A percentile compares a stretch with the other conserved stretches of the same genome.
Conservation (phyloP, 805 yeast species). For the Vanderwaltozyma yarrowii region DNA sequence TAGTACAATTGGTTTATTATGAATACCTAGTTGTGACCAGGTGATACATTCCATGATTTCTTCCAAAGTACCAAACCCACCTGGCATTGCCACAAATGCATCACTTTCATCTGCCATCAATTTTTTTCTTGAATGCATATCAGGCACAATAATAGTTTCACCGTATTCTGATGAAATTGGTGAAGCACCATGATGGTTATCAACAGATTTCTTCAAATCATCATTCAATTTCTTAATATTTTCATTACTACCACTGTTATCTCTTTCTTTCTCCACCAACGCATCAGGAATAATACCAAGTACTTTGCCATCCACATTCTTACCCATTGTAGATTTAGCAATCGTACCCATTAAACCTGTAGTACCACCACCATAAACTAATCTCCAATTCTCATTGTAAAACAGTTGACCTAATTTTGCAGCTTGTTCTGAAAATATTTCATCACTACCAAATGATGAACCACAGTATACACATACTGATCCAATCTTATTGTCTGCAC, state of each 20-base stretch:
- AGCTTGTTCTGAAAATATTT: slow-evolving; percentile 43
- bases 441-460: slow-evolving; percentile 57
- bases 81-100: slow-evolving; percentile 84
- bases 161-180: slow-evolving; percentile 55
- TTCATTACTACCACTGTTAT: neutral
- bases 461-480: slow-evolving; percentile 82
- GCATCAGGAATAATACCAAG: slow-evolving; percentile 87
- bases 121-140: slow-evolving; percentile 84
- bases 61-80: slow-evolving; percentile 86
- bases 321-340: slow-evolving; percentile 49
- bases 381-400: slow-evolving; percentile 53
- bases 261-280: slow-evolving; percentile 59
- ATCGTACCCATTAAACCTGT: slow-evolving; percentile 76
- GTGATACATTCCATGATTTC: slow-evolving; percentile 85
- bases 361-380: slow-evolving; percentile 87
- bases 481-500: slow-evolving; percentile 7
- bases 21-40: slow-evolving; percentile 86
- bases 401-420: slow-evolving; percentile 47
- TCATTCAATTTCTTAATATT: slow-evolving; percentile 34
- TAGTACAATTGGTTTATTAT: slow-evolving; percentile 67
- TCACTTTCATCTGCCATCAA: slow-evolving; percentile 81
- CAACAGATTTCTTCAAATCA: slow-evolving; percentile 41
- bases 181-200: slow-evolving; percentile 55
- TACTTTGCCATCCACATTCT: slow-evolving; percentile 45
- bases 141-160: slow-evolving; percentile 67